These are phyloP conservation scores for Stylosanthes scabra DNA, from an alignment of 331 rosid genomes.

Conservation along the genomic window DNA sequence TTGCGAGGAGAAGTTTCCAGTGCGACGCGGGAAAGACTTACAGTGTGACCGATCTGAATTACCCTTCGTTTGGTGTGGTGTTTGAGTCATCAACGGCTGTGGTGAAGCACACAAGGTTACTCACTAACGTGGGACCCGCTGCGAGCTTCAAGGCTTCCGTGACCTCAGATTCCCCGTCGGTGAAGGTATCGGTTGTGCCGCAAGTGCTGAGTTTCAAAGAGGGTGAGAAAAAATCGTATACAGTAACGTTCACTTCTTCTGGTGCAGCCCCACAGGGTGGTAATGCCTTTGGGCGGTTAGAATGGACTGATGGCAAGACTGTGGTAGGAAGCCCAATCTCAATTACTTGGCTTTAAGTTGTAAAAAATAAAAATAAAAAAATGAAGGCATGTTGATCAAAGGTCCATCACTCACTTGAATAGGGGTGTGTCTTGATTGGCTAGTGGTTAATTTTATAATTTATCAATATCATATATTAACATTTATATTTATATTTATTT, in stretches of 20 bases:
- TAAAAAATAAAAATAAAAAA: background rate
- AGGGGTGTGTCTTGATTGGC: constrained; percentile 51
- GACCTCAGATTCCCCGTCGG: constrained; percentile 33
- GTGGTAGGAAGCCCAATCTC: constrained; percentile 56
- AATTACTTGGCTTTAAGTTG: constrained; percentile 37
- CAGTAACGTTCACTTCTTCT: constrained; percentile 43
- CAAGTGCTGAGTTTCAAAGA: constrained; percentile 49
- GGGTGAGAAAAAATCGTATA: constrained; percentile 51
- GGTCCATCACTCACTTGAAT: constrained; percentile 58
- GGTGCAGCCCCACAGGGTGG: constrained; percentile 9
- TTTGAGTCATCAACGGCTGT: constrained; percentile 39
- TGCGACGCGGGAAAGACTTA: constrained; percentile 65
- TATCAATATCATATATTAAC: background rate
- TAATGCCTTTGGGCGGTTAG: constrained; percentile 47
- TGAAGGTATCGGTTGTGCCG: constrained; percentile 56
- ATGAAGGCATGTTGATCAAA: constrained; percentile 9
- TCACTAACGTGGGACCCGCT: constrained; percentile 58
- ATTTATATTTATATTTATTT: background rate
- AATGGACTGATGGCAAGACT: constrained; percentile 61
- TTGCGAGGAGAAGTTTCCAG: constrained; percentile 64
- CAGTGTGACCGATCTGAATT: constrained; percentile 77
- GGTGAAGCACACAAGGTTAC: constrained; percentile 59
- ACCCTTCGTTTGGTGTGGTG: constrained; percentile 79
- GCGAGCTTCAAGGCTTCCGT: constrained; percentile 52
- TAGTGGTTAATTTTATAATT: background rate